These are phyloP conservation scores for Hyphochytrium catenoides DNA, from an alignment of 352 stramenopile species.

Conservation along the genomic window DNA sequence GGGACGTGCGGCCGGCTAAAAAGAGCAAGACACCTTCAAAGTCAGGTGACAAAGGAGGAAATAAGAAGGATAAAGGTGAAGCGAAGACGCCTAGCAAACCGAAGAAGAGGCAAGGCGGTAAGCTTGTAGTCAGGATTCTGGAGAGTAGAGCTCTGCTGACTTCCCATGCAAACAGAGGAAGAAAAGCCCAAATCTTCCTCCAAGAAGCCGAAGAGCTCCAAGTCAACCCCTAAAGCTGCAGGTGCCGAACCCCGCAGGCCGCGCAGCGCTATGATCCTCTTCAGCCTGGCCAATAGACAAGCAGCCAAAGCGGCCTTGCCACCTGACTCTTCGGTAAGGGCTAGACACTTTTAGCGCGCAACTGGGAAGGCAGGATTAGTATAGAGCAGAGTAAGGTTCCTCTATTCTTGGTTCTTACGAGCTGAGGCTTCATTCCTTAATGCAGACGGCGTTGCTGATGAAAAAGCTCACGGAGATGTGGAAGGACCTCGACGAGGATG, in stretches of 20 bases:
- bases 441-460: slow-evolving; percentile 34
- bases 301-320: slow-evolving; percentile 20
- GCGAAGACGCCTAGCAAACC: slow-evolving; percentile 23
- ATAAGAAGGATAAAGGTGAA: slow-evolving; percentile 45
- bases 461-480: slow-evolving; percentile 21
- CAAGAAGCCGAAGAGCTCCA: too few species aligned
- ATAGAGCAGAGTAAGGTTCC: too few species aligned
- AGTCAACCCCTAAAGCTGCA: too few species aligned
- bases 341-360: too few species aligned
- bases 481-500: slow-evolving; percentile 24
- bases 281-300: slow-evolving; percentile 28
- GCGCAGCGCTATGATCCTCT: slow-evolving; percentile 35
- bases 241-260: too few species aligned
- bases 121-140: slow-evolving; percentile 5
- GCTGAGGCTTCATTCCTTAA: too few species aligned
- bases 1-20: slow-evolving; percentile 7
- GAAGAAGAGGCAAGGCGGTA: slow-evolving; percentile 15
- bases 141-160: not conserved
- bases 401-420: too few species aligned
- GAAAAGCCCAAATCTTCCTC: slow-evolving; percentile 5
- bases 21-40: slow-evolving; percentile 3
- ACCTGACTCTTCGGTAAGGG: too few species aligned
- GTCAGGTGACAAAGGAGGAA: slow-evolving; percentile 23
- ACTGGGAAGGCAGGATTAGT: too few species aligned
- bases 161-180: slow-evolving; percentile 13